These are phyloP conservation scores for Sanghuangporus sanghuang DNA, from an alignment of 1,284 basidiomycete species.

Conservation along the genomic window DNA sequence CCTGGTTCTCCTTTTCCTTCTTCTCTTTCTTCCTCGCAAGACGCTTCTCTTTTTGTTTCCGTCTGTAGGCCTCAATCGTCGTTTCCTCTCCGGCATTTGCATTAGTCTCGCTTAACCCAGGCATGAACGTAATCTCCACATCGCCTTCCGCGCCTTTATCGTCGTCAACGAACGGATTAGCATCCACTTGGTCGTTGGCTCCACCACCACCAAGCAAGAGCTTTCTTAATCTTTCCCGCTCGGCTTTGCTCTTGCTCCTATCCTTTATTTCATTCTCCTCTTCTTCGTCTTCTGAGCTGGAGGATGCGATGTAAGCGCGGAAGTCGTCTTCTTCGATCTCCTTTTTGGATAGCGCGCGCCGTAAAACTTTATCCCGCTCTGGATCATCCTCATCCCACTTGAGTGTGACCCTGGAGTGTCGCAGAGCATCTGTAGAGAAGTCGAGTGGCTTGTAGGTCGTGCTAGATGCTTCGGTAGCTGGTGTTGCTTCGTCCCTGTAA, in stretches of 20 bases:
- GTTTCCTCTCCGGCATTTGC: constrained; percentile 60
- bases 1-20: constrained; percentile 31
- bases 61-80: constrained; percentile 78
- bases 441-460: constrained; percentile 77
- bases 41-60: constrained; percentile 84
- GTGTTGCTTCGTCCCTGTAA: constrained; percentile 69
- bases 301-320: constrained; percentile 76
- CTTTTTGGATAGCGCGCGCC: constrained; percentile 71
- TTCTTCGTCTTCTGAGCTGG: constrained; percentile 43
- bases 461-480: constrained; percentile 51
- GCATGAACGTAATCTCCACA: constrained; percentile 92
- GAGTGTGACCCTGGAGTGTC: constrained; percentile 95
- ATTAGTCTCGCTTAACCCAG: constrained; percentile 57
- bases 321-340: constrained; percentile 91
- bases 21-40: constrained; percentile 70
- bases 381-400: constrained; percentile 99
- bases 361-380: constrained; percentile 77
- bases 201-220: constrained; percentile 64
- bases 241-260: constrained; percentile 27
- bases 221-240: constrained; percentile 63
- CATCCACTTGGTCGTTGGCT: constrained; percentile 57
- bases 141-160: constrained; percentile 51
- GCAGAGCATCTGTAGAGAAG: constrained; percentile 94
- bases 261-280: constrained; percentile 23
- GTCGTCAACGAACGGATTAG: constrained; percentile 30